Evolutionary conservation across 2,329 filamentous ascomycete genomes (phyloP).

Genomic region (Ophiostoma ips): DNA sequence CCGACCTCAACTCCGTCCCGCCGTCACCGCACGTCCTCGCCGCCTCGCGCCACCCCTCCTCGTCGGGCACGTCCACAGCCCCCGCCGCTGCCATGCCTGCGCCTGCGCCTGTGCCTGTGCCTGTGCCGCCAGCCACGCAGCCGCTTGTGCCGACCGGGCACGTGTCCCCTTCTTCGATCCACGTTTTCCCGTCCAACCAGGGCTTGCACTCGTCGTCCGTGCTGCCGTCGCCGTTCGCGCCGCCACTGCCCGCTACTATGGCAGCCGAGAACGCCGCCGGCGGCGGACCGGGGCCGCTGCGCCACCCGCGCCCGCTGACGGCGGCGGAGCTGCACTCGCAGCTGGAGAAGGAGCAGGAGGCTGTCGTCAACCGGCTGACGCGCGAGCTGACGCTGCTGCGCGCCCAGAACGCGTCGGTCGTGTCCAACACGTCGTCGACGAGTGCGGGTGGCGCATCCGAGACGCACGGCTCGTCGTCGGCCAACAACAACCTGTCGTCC

Average conservation of each 20-base stretch:
- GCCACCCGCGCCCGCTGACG: constrained; percentile 78
- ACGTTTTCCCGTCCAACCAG: constrained; percentile 45
- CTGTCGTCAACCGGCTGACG: constrained; percentile 84
- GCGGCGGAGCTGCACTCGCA: constrained; percentile 78
- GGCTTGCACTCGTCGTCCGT: constrained; percentile 27
- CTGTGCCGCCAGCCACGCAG: constrained; percentile 14
- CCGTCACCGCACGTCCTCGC: constrained; percentile 33
- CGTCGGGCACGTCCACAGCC: constrained; percentile 14
- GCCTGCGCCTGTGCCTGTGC: neutral
- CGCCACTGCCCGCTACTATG: constrained; percentile 19
- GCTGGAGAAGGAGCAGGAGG: constrained; percentile 90
- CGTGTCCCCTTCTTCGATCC: constrained; percentile 31
- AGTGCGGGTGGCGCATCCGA: constrained; percentile 34
- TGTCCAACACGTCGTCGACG: constrained; percentile 50
- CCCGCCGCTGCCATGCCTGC: neutral
- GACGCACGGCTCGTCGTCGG: constrained; percentile 21
- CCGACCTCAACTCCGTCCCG: constrained; percentile 42
- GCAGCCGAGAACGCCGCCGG: constrained; percentile 29
- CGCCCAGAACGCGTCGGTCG: constrained; percentile 51
- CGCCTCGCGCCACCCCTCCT: constrained; percentile 27
- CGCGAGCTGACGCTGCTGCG: constrained; percentile 80
- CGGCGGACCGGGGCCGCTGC: constrained; percentile 59
- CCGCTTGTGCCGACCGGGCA: constrained; percentile 28
- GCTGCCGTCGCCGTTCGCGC: constrained; percentile 22
- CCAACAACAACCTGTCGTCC: constrained; percentile 14